Evolutionary conservation across 495 filamentous ascomycete species (phyloP).

Genomic region (Hyaloscypha bicolor): DNA sequence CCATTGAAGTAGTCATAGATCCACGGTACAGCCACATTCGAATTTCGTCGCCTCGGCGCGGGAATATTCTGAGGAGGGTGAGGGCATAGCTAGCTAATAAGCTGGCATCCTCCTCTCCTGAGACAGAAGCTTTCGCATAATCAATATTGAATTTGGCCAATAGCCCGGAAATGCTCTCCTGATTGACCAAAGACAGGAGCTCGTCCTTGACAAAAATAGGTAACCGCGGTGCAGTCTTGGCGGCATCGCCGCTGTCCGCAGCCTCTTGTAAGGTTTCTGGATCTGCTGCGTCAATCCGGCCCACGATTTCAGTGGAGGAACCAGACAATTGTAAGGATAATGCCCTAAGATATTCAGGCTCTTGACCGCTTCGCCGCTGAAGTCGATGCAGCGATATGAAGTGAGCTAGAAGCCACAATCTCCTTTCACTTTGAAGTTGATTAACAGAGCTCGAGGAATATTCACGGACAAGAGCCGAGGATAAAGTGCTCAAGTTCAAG

Average conservation of each 20-base stretch:
- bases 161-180: conserved; percentile 63
- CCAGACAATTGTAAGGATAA: conserved; percentile 64
- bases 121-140: conserved; percentile 36
- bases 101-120: conserved; percentile 60
- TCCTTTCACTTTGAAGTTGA: conserved; percentile 34
- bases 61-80: conserved; percentile 85
- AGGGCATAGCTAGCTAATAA: conserved; percentile 85
- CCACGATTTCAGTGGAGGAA: conserved; percentile 60
- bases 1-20: conserved; percentile 56
- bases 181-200: conserved; percentile 64
- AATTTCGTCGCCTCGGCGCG: conserved; percentile 81
- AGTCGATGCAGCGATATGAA: conserved; percentile 73
- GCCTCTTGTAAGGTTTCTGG: conserved; percentile 29
- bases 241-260: conserved; percentile 20
- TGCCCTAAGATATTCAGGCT: conserved; percentile 64
- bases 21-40: conserved; percentile 93
- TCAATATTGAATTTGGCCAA: conserved; percentile 46
- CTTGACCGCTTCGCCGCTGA: conserved; percentile 41
- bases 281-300: conserved; percentile 50
- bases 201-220: conserved; percentile 61
- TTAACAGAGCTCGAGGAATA: conserved; percentile 18
- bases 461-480: conserved; percentile 25
- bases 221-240: conserved; percentile 39
- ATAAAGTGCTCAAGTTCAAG: conserved; percentile 26
- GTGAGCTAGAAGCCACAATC: conserved; percentile 79